phyloP scores from a whole-genome alignment of 805 yeast genomes.

The Candida suzukii region DNA sequence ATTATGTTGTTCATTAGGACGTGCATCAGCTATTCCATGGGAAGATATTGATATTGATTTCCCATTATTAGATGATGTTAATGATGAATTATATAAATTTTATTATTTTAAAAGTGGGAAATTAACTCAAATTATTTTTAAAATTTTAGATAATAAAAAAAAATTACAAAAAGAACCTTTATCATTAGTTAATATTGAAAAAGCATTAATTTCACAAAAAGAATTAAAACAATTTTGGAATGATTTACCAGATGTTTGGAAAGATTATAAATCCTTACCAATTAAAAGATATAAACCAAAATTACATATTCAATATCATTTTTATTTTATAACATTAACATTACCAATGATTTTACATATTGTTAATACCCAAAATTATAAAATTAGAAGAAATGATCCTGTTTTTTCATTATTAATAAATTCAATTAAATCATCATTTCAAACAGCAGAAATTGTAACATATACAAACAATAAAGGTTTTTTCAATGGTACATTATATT shows the following conservation, averaged over 20 bases:
- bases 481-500: slow-evolving; percentile 37
- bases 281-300: slow-evolving; percentile 33
- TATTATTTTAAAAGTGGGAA: slow-evolving; percentile 28
- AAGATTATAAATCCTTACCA: slow-evolving; percentile 24
- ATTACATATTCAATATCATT: slow-evolving; percentile 33
- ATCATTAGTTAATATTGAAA: slow-evolving; percentile 31
- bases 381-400: slow-evolving; percentile 33
- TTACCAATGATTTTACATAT: slow-evolving; percentile 37
- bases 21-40: slow-evolving; percentile 37
- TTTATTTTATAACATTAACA: slow-evolving; percentile 33
- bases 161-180: slow-evolving; percentile 31
- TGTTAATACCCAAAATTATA: slow-evolving; percentile 27
- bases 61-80: slow-evolving; percentile 24
- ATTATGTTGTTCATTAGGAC: slow-evolving; percentile 37
- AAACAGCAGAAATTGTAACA: slow-evolving; percentile 30
- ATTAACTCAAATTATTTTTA: slow-evolving; percentile 30
- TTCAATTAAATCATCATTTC: slow-evolving; percentile 34
- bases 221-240: slow-evolving; percentile 28
- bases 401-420: slow-evolving; percentile 30
- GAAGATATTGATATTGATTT: slow-evolving; percentile 37
- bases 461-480: slow-evolving; percentile 29
- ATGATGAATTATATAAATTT: slow-evolving; percentile 23
- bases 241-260: slow-evolving; percentile 25
- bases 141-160: slow-evolving; percentile 33
- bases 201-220: slow-evolving; percentile 29